Percentiles rank a stretch among this genome's conserved stretches.
Conservation (phyloP, 2,329 filamentous ascomycete genomes). For the Diplodia scrobiculata region DNA sequence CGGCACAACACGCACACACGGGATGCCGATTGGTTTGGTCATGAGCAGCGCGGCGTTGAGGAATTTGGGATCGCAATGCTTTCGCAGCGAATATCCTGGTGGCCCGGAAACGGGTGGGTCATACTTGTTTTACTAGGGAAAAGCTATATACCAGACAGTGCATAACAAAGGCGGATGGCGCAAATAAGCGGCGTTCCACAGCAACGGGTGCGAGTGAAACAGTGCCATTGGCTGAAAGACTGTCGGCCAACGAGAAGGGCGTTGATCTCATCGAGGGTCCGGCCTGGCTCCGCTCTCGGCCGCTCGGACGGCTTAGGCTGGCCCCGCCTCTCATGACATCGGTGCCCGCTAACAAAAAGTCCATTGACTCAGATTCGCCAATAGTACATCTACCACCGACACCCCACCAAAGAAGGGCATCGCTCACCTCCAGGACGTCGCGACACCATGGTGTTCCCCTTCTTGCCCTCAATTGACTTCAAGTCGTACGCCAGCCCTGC, state of each 20-base stretch:
- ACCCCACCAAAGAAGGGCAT: conserved; percentile 10
- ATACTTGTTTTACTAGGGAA: conserved; percentile 4
- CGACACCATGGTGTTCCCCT: conserved; percentile 48
- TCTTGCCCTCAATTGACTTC: conserved; percentile 55
- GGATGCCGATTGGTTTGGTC: background rate
- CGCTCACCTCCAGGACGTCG: conserved; percentile 12
- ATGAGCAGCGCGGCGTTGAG: conserved; percentile 18
- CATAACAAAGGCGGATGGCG: background rate
- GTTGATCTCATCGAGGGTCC: conserved; percentile 9
- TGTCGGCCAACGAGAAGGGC: background rate
- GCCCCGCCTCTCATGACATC: conserved; percentile 12
- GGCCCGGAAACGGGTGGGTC: background rate
- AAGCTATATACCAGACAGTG: conserved; percentile 9
- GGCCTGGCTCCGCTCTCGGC: background rate
- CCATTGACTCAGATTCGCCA: background rate
- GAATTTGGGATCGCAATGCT: background rate
- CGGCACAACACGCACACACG: background rate
- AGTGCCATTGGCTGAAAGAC: conserved; percentile 11
- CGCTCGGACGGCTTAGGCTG: background rate
- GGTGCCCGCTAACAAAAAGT: background rate
- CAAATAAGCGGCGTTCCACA: conserved; percentile 3
- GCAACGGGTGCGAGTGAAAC: conserved; percentile 7
- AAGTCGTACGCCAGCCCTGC: conserved; percentile 48
- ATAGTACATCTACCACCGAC: conserved; percentile 4
- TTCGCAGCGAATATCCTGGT: background rate